Conservation (phyloP, 352 stramenopile genomes). For the Phytophthora citricola region DNA sequence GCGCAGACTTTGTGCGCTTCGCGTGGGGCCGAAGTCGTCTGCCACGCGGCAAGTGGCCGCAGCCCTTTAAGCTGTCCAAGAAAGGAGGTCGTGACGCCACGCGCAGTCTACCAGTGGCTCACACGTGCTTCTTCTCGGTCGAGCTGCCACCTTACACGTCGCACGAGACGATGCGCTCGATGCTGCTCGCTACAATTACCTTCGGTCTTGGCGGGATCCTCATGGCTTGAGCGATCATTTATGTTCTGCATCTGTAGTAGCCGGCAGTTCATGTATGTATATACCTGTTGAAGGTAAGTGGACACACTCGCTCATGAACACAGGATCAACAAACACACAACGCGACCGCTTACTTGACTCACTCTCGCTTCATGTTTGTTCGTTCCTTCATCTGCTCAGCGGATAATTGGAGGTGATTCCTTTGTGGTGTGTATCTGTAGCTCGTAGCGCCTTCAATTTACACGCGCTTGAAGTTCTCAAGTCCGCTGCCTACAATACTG, state of each 20-base stretch:
- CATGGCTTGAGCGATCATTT: constrained; percentile 64
- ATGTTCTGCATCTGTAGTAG: background rate
- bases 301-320: background rate
- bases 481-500: constrained; percentile 79
- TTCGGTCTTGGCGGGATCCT: constrained; percentile 93
- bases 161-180: constrained; percentile 89
- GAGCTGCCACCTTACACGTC: constrained; percentile 95
- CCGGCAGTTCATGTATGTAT: constrained; percentile 7
- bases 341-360: constrained; percentile 32
- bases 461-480: constrained; percentile 85
- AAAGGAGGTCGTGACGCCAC: constrained; percentile 86
- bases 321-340: constrained; percentile 16
- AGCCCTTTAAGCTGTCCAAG: constrained; percentile 93
- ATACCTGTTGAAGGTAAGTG: background rate
- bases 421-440: constrained; percentile 18
- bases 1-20: constrained; percentile 93
- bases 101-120: constrained; percentile 90
- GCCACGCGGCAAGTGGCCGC: constrained; percentile 87
- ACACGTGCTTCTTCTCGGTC: constrained; percentile 97
- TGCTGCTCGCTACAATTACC: constrained; percentile 94
- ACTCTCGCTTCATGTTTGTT: constrained; percentile 41
- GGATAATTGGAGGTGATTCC: constrained; percentile 23
- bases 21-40: constrained; percentile 94
- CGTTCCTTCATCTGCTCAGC: constrained; percentile 30
- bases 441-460: constrained; percentile 45